These are phyloP conservation scores for Malus hybrid DNA, from an alignment of 331 rosid genomes.

Conservation along the genomic window DNA sequence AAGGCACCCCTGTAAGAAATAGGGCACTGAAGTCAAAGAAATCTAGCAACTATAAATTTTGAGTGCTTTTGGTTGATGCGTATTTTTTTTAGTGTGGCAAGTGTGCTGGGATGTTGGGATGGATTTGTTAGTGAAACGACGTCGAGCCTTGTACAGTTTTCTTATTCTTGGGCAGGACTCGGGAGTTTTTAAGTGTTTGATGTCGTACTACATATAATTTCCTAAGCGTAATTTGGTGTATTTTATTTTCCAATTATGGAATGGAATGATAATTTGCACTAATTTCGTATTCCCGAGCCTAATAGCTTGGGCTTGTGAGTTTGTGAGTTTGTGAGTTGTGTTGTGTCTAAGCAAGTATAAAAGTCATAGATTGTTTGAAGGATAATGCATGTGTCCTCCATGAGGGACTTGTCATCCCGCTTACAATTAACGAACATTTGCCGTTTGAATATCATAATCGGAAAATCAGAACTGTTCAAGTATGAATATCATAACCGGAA, in stretches of 20 bases:
- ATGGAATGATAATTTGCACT: background rate
- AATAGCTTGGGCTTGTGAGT: no score
- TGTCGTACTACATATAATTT: background rate
- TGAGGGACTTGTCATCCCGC: no score
- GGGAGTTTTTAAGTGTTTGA: background rate
- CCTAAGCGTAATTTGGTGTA: background rate
- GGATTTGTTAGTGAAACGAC: slow-evolving; percentile 9
- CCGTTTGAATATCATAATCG: no score
- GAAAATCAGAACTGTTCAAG: no score
- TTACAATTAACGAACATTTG: no score
- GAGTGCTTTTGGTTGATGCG: slow-evolving; percentile 20
- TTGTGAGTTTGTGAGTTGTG: no score
- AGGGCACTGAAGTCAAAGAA: slow-evolving; percentile 7
- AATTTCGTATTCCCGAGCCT: background rate
- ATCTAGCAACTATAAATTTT: slow-evolving; percentile 6
- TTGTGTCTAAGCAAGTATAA: no score
- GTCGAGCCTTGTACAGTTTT: slow-evolving; percentile 34
- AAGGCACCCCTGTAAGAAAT: slow-evolving; percentile 21
- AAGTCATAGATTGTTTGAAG: no score
- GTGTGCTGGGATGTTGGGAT: slow-evolving; percentile 7
- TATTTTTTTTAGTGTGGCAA: background rate
- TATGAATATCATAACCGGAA: no score
- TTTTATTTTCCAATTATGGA: background rate
- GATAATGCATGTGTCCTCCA: no score
- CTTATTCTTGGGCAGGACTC: slow-evolving; percentile 19